Evolutionary conservation across 78 protist species (phyloP).

Genomic region (Blattamonas nauphoetae): DNA sequence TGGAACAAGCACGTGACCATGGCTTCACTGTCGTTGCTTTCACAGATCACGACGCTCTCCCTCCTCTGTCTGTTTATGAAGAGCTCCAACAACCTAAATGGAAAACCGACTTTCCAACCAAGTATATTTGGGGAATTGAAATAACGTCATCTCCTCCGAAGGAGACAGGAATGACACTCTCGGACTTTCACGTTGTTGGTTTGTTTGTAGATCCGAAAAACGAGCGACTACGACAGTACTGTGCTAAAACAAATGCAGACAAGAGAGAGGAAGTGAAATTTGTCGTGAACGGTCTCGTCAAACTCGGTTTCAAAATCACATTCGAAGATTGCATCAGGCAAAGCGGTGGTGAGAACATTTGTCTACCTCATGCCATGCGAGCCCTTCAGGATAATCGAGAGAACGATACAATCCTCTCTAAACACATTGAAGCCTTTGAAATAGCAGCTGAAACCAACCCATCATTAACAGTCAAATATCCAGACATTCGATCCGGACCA

Average conservation of each 20-base stretch:
- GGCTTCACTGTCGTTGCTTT: conserved; percentile 8
- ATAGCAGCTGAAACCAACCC: background rate
- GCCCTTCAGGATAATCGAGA: background rate
- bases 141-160: conserved; percentile 4
- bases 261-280: background rate
- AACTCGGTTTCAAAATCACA: background rate
- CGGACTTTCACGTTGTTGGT: conserved; percentile 7
- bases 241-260: background rate
- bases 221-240: background rate
- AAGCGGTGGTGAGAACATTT: background rate
- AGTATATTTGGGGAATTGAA: background rate
- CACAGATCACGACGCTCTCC: conserved; percentile 16
- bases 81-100: background rate
- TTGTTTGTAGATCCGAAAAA: conserved; percentile 4
- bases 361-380: conserved; percentile 3
- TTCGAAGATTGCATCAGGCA: background rate
- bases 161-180: background rate
- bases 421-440: background rate
- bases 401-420: background rate
- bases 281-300: background rate
- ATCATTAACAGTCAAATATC: background rate
- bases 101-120: background rate
- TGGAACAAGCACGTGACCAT: background rate
- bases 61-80: background rate
- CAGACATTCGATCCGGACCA: too few species aligned